phyloP scores from a whole-genome alignment of 176 grass and related monocot species.

The Pharus latifolius region DNA sequence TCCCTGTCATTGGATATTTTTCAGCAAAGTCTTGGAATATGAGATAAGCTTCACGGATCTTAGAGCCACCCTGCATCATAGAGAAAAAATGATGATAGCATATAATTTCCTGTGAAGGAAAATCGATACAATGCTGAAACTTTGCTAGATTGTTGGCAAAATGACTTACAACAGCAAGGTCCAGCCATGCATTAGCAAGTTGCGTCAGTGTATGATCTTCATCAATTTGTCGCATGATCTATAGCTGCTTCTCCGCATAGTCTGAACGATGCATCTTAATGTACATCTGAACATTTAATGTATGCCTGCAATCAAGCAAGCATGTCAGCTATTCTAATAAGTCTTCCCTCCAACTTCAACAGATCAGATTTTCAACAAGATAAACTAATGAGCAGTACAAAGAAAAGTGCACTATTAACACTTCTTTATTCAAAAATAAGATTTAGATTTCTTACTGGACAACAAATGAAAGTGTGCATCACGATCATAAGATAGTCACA shows the following conservation, averaged over 20 bases:
- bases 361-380: too few relatives aligned
- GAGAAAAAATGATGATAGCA: conserved; percentile 13
- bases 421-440: not conserved
- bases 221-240: conserved; percentile 94
- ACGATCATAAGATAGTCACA: not conserved
- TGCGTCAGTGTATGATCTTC: conserved; percentile 96
- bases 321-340: too few relatives aligned
- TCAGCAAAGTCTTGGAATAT: conserved; percentile 96
- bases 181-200: conserved; percentile 82
- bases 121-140: not conserved
- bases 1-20: conserved; percentile 91
- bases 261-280: conserved; percentile 72
- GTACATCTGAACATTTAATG: conserved; percentile 64
- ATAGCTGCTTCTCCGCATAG: conserved; percentile 78
- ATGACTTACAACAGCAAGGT: conserved; percentile 65
- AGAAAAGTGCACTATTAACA: too few relatives aligned
- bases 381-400: too few relatives aligned
- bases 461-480: not conserved
- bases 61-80: conserved; percentile 68
- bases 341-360: too few relatives aligned
- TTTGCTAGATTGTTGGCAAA: conserved; percentile 6
- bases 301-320: conserved; percentile 33
- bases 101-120: not conserved
- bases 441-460: not conserved
- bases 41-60: conserved; percentile 91